phyloP scores from a whole-genome alignment of 2,329 filamentous ascomycete genomes.

The Colletotrichum sp. region DNA sequence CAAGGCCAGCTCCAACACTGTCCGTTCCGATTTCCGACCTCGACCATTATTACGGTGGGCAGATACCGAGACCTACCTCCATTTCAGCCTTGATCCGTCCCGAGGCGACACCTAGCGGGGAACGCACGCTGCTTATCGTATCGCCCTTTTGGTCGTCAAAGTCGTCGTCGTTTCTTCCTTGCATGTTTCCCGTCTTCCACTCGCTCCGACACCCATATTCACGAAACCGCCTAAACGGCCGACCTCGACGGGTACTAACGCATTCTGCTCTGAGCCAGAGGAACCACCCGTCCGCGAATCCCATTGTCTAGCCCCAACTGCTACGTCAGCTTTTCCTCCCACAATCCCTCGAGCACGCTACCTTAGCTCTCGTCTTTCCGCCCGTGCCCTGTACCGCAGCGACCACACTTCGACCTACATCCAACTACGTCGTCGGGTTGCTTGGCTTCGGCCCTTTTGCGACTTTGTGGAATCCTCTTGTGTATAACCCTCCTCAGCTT shows the following conservation, averaged over 20 bases:
- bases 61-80: background rate
- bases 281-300: background rate
- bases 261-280: background rate
- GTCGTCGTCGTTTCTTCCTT: background rate
- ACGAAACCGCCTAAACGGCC: background rate
- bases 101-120: conserved; percentile 1
- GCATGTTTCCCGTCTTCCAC: background rate
- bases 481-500: background rate
- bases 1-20: background rate
- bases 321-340: conserved; percentile 12
- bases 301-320: background rate
- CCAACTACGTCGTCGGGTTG: conserved; percentile 4
- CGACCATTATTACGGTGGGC: background rate
- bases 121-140: background rate
- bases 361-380: background rate
- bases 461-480: background rate
- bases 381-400: background rate
- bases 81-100: background rate
- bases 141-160: background rate
- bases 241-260: background rate
- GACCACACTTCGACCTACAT: background rate
- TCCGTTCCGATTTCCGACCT: background rate
- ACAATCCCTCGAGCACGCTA: conserved; percentile 2
- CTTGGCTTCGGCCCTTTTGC: conserved; percentile 15
- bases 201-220: background rate